These are phyloP conservation scores for Entomophthora muscae DNA, from an alignment of 371 early-diverging fungal species.

Conservation along the genomic window DNA sequence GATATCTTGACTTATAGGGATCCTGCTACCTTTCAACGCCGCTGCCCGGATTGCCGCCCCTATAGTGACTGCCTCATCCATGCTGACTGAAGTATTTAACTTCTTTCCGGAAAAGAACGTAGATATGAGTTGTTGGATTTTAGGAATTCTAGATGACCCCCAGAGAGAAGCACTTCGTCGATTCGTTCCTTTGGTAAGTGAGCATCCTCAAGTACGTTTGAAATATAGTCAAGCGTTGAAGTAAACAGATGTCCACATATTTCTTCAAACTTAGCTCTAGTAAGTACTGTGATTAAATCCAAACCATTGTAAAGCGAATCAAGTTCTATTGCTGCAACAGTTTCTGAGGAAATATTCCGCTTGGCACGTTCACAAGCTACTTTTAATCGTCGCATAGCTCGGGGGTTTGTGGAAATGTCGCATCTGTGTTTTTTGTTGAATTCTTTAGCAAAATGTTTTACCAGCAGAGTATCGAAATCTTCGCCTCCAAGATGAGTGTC, in stretches of 20 bases:
- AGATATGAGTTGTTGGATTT: too few relatives aligned
- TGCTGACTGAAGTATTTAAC: too few relatives aligned
- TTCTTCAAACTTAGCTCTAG: constrained; percentile 95
- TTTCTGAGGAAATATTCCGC: constrained; percentile 72
- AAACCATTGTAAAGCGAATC: constrained; percentile 92
- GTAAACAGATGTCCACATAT: constrained; percentile 88
- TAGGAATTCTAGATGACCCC: too few relatives aligned
- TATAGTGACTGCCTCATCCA: constrained; percentile 98
- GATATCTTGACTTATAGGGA: too few relatives aligned
- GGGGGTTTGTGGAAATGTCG: constrained; percentile 50
- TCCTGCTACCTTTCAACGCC: too few relatives aligned
- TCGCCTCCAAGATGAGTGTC: constrained; percentile 93
- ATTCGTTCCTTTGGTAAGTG: constrained; percentile 94
- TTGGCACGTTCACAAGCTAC: constrained; percentile 81
- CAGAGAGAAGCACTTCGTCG: constrained; percentile 96
- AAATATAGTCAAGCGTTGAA: constrained; percentile 85
- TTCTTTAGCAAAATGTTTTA: constrained; percentile 54
- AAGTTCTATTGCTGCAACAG: constrained; percentile 64
- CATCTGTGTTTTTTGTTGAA: constrained; percentile 54
- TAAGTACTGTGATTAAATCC: constrained; percentile 82
- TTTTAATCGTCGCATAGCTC: constrained; percentile 70
- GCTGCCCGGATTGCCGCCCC: constrained; percentile 98
- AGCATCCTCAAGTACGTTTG: constrained; percentile 79
- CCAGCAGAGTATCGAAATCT: constrained; percentile 88
- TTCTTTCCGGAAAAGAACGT: too few relatives aligned